Percentiles rank a stretch among this genome's conserved stretches.
Evolutionary conservation across 768 basidiomycete species (phyloP).

Genomic region (Tricholoma hemisulphureum): DNA sequence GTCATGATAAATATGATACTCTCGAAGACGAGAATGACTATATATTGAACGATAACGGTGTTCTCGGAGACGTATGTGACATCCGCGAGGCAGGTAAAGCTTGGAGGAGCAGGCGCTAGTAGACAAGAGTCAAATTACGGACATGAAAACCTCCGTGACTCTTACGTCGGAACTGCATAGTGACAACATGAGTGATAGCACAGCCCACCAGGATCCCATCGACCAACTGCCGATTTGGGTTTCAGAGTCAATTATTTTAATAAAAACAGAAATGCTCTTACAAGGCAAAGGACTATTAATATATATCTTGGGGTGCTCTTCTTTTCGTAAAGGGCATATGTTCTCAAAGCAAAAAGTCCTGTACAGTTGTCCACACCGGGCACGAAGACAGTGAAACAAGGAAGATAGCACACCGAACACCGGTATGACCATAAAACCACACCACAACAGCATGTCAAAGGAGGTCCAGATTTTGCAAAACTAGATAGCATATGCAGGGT

Average conservation of each 20-base stretch:
- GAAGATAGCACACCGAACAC: neutral
- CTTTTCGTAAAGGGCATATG: neutral
- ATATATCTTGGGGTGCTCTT: neutral
- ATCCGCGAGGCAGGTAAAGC: neutral
- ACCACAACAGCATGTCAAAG: neutral
- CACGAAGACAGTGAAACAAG: neutral
- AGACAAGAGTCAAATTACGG: too few species aligned
- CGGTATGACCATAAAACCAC: neutral
- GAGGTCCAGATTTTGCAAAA: neutral
- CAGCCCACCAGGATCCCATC: neutral
- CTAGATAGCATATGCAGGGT: neutral
- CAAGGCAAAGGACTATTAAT: neutral
- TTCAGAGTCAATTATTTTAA: neutral
- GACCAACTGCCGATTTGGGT: neutral
- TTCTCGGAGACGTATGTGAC: too few species aligned
- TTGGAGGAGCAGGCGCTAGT: neutral
- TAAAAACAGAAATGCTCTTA: neutral
- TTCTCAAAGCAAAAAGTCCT: neutral
- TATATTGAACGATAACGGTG: too few species aligned
- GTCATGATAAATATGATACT: too few species aligned
- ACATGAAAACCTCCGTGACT: neutral
- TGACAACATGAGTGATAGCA: neutral
- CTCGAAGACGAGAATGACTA: too few species aligned
- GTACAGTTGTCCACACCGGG: neutral
- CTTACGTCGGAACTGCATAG: neutral